These are phyloP conservation scores for Cynara cardunculus DNA, from an alignment of 129 eudicot genomes.

Conservation along the genomic window DNA sequence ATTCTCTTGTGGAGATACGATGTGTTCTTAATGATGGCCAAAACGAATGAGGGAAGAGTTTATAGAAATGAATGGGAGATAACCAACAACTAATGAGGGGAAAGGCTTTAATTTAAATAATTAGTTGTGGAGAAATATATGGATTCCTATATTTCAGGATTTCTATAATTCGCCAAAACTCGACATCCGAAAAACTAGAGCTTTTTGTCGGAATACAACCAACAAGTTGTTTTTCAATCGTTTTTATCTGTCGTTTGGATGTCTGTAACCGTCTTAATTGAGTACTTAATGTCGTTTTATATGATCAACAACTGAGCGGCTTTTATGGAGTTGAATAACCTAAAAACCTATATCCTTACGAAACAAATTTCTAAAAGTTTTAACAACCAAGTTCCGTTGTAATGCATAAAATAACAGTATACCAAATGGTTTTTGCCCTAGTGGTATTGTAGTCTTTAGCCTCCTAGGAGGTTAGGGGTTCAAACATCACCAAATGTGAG, in stretches of 20 bases:
- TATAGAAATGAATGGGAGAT: constrained; percentile 25
- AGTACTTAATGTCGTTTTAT: background rate
- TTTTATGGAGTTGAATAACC: background rate
- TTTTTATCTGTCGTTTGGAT: background rate
- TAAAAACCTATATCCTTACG: background rate
- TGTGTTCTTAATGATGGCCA: constrained; percentile 5
- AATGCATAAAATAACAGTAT: background rate
- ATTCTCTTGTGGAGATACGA: constrained; percentile 12
- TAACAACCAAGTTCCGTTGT: background rate
- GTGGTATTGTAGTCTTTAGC: no score
- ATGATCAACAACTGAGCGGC: background rate
- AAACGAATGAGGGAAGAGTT: constrained; percentile 13
- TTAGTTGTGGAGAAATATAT: constrained; percentile 26
- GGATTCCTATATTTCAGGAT: constrained; percentile 26
- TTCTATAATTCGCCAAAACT: background rate
- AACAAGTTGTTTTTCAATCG: background rate
- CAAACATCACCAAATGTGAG: no score
- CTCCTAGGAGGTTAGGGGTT: no score
- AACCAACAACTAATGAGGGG: constrained; percentile 15
- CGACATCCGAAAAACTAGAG: background rate
- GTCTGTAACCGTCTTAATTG: background rate
- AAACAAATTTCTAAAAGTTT: background rate
- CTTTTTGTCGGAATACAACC: background rate
- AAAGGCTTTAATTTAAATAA: constrained; percentile 18
- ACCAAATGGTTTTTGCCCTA: no score